phyloP scores from a whole-genome alignment of 2,329 filamentous ascomycete species.

The Ascochyta pisi region DNA sequence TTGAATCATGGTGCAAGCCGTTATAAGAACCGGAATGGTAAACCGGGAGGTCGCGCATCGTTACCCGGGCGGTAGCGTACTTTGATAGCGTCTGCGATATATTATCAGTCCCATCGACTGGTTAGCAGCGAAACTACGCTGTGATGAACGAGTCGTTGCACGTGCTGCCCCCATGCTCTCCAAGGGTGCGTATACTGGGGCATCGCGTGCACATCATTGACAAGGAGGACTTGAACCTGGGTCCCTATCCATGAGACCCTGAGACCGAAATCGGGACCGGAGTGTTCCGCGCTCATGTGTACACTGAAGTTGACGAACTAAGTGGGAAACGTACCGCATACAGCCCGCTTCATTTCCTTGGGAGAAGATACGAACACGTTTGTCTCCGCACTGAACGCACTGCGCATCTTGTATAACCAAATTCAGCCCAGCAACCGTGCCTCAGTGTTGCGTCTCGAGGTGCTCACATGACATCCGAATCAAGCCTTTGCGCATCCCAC shows the following conservation, averaged over 20 bases:
- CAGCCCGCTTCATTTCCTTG: slow-evolving; percentile 1
- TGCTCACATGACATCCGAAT: slow-evolving; percentile 19
- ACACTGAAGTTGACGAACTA: neutral
- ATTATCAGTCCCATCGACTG: neutral
- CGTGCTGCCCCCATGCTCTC: slow-evolving; percentile 4
- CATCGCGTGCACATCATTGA: neutral
- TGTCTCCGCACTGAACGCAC: neutral
- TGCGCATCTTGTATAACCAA: neutral
- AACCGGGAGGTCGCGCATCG: neutral
- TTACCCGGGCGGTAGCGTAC: neutral
- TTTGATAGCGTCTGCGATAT: neutral
- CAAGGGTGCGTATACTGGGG: neutral
- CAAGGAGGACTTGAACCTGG: neutral
- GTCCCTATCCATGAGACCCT: neutral
- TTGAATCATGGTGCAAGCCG: neutral
- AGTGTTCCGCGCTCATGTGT: neutral
- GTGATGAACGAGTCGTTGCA: neutral
- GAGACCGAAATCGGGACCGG: slow-evolving; percentile 1
- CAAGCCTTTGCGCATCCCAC: slow-evolving; percentile 10
- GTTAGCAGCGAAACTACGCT: slow-evolving; percentile 1
- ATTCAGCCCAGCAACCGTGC: slow-evolving; percentile 1
- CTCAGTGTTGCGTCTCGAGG: slow-evolving; percentile 5
- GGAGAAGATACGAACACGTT: neutral
- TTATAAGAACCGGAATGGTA: neutral
- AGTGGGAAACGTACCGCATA: neutral